phyloP scores from a whole-genome alignment of 768 basidiomycete genomes.

The Amanita pseudoporphyria region DNA sequence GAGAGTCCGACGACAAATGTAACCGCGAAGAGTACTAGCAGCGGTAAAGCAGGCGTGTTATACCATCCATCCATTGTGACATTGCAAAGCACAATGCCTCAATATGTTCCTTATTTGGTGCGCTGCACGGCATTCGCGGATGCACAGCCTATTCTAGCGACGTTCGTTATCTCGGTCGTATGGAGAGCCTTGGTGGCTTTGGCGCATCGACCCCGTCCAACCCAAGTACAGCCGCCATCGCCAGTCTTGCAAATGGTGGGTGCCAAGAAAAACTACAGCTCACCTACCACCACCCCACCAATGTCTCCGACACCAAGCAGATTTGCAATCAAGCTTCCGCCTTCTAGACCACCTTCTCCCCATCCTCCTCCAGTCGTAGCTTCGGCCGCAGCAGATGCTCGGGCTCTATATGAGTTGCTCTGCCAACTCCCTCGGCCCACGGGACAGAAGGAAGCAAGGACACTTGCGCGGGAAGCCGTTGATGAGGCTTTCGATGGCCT shows the following conservation, averaged over 20 bases:
- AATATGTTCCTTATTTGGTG: conserved; percentile 47
- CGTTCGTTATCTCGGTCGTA: conserved; percentile 60
- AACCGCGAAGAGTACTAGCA: conserved; percentile 20
- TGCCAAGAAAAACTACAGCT: conserved; percentile 37
- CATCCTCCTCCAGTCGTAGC: conserved; percentile 27
- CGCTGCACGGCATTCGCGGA: conserved; percentile 44
- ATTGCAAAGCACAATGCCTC: conserved; percentile 49
- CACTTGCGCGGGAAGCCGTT: conserved; percentile 69
- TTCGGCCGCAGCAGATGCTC: conserved; percentile 47
- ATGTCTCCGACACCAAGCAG: conserved; percentile 45
- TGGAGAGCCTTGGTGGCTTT: conserved; percentile 72
- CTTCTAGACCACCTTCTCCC: conserved; percentile 61
- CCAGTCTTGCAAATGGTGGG: conserved; percentile 20
- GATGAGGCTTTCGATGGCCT: conserved; percentile 69
- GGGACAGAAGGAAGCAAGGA: conserved; percentile 34
- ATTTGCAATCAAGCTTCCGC: conserved; percentile 59
- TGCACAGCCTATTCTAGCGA: conserved; percentile 55
- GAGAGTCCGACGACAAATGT: conserved; percentile 32
- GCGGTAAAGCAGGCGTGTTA: conserved; percentile 21
- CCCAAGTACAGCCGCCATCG: conserved; percentile 27
- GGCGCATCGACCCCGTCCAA: conserved; percentile 43
- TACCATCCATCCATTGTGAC: conserved; percentile 53
- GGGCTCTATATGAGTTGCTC: conserved; percentile 53
- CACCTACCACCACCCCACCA: conserved; percentile 38
- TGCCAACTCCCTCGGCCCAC: conserved; percentile 50